phyloP scores from a whole-genome alignment of 1,284 basidiomycete genomes.

The Trichosporon asahii region DNA sequence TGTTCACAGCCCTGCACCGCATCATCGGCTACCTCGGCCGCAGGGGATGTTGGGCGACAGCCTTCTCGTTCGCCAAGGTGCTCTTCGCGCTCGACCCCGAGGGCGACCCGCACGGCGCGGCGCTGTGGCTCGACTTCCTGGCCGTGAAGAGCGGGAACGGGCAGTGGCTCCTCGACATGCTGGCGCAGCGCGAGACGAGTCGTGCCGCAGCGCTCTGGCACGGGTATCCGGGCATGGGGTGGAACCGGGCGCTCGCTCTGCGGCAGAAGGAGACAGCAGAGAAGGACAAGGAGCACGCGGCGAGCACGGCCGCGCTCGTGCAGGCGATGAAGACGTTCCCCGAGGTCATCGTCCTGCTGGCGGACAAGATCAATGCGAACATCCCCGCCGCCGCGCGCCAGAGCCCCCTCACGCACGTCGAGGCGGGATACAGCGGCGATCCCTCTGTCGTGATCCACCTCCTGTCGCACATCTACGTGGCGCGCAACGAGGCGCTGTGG shows the following conservation, averaged over 20 bases:
- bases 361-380: conserved; percentile 72
- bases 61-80: conserved; percentile 81
- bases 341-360: conserved; percentile 70
- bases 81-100: conserved; percentile 76
- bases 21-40: conserved; percentile 77
- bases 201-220: conserved; percentile 52
- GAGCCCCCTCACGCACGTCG: conserved; percentile 64
- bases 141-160: conserved; percentile 73
- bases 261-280: conserved; percentile 59
- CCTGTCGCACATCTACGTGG: conserved; percentile 78
- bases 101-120: conserved; percentile 76
- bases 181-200: conserved; percentile 50
- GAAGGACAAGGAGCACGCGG: conserved; percentile 58
- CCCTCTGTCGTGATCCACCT: conserved; percentile 57
- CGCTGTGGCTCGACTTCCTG: conserved; percentile 79
- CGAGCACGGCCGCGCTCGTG: conserved; percentile 64
- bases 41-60: conserved; percentile 79
- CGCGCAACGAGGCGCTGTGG: conserved; percentile 72
- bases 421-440: conserved; percentile 62
- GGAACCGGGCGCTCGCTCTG: conserved; percentile 69
- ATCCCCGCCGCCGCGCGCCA: conserved; percentile 61
- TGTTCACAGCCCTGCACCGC: conserved; percentile 63
- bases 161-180: conserved; percentile 72
- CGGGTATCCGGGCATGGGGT: conserved; percentile 77
- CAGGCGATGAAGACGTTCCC: conserved; percentile 75